These are phyloP conservation scores for Micractinium conductrix DNA, from an alignment of 139 green algal species.

Conservation along the genomic window DNA sequence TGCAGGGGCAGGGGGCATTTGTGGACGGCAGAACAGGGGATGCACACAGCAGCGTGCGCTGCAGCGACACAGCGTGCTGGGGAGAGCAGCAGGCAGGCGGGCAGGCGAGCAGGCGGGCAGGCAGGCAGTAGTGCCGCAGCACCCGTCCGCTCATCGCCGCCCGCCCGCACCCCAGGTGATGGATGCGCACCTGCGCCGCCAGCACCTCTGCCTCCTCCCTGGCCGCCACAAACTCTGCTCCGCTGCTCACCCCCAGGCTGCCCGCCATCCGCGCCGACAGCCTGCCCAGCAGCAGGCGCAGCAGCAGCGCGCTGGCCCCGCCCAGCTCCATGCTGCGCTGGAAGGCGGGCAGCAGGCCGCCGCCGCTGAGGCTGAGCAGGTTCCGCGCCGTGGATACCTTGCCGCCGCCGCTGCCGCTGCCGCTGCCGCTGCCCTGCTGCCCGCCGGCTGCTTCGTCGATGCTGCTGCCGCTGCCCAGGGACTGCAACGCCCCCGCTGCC, in stretches of 20 bases:
- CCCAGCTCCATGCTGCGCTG: constrained; percentile 64
- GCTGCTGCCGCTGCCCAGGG: background rate
- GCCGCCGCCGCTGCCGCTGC: background rate
- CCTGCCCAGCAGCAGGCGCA: constrained; percentile 67
- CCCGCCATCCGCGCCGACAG: constrained; percentile 19
- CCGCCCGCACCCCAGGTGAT: no score
- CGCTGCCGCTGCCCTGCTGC: background rate
- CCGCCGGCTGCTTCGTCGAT: background rate
- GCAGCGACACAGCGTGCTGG: background rate
- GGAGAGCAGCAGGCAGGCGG: background rate
- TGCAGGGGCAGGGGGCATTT: no score
- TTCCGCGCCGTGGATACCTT: constrained; percentile 38
- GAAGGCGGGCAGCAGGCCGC: constrained; percentile 53
- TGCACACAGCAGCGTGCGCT: background rate
- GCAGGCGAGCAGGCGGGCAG: background rate
- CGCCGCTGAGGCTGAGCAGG: constrained; percentile 52
- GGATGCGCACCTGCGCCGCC: constrained; percentile 26
- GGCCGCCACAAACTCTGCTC: constrained; percentile 74
- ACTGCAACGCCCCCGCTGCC: background rate
- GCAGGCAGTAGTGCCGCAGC: background rate
- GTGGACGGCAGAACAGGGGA: background rate
- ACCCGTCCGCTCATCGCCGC: no score
- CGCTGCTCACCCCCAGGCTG: constrained; percentile 48
- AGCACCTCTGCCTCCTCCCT: constrained; percentile 59
- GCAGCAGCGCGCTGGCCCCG: constrained; percentile 54